phyloP scores from a whole-genome alignment of 2,329 filamentous ascomycete species.

The Colletotrichum nymphaeae region DNA sequence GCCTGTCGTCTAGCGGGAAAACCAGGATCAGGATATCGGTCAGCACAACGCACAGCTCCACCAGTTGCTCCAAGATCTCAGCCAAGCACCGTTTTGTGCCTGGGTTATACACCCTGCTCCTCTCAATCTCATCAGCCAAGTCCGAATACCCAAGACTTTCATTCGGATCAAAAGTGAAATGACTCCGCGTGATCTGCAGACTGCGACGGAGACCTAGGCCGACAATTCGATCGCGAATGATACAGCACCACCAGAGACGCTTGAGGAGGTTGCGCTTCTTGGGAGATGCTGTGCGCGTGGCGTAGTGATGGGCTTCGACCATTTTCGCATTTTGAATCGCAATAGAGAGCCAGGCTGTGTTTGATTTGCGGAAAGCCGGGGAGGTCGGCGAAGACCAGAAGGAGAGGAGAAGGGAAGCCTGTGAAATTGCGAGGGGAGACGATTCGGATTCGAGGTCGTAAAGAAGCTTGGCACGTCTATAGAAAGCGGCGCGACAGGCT shows the following conservation, averaged over 20 bases:
- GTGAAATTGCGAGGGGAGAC: constrained; percentile 52
- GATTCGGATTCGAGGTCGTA: constrained; percentile 58
- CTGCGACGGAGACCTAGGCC: constrained; percentile 61
- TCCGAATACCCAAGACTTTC: constrained; percentile 53
- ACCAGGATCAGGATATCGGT: constrained; percentile 59
- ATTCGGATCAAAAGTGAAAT: constrained; percentile 56
- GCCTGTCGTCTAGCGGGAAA: constrained; percentile 55
- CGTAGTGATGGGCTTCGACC: constrained; percentile 56
- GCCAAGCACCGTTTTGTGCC: constrained; percentile 57
- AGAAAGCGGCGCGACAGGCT: constrained; percentile 56
- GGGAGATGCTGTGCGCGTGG: constrained; percentile 45
- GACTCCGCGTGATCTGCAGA: constrained; percentile 59
- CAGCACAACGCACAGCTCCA: constrained; percentile 57
- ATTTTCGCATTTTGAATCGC: constrained; percentile 62
- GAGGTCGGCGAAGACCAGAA: constrained; percentile 51
- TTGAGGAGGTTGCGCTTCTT: constrained; percentile 57
- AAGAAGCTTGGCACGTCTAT: constrained; percentile 52
- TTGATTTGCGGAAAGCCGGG: constrained; percentile 49
- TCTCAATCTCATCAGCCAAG: constrained; percentile 56
- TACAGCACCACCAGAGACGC: constrained; percentile 66
- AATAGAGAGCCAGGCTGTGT: constrained; percentile 60
- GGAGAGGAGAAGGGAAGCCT: constrained; percentile 55
- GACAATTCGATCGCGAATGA: constrained; percentile 63
- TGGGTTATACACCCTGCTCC: constrained; percentile 57
- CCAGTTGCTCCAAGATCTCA: constrained; percentile 57